Percentiles rank a stretch among this genome's conserved stretches.
Evolutionary conservation across 164 flowering plant species (phyloP).

Genomic region (Stephania japonica): DNA sequence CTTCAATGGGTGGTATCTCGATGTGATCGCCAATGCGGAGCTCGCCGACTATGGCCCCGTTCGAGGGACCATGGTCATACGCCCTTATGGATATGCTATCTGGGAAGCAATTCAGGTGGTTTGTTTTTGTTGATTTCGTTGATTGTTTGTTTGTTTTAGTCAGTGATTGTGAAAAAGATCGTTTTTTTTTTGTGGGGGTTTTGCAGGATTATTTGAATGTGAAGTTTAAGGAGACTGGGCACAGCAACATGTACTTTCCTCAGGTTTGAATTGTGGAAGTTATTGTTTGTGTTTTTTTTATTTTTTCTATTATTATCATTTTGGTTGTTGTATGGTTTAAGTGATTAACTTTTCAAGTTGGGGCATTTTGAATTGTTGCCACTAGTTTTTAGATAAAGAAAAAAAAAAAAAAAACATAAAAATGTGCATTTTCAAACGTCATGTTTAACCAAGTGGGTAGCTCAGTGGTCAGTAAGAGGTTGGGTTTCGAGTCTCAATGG

Average conservation of each 20-base stretch:
- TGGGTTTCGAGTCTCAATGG: no score
- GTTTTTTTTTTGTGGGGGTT: conserved; percentile 6
- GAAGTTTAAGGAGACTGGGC: conserved; percentile 96
- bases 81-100: conserved; percentile 95
- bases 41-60: conserved; percentile 97
- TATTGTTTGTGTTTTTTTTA: background rate
- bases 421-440: no score
- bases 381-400: no score
- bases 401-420: no score
- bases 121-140: background rate
- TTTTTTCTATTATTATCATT: background rate
- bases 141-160: background rate
- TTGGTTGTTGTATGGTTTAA: no score
- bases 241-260: conserved; percentile 94
- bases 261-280: conserved; percentile 42
- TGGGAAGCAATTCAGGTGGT: conserved; percentile 96
- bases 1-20: conserved; percentile 91
- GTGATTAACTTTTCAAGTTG: no score
- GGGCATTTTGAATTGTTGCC: no score
- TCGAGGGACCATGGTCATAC: conserved; percentile 96
- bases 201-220: conserved; percentile 87
- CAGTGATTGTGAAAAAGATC: background rate
- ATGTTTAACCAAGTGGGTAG: no score
- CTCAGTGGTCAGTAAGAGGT: no score
- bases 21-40: conserved; percentile 74